Evolutionary conservation across 2,329 filamentous ascomycete genomes (phyloP), one percentile per base, ranked within the genome.

Genomic region (Fusarium fujikuroi): DNA sequence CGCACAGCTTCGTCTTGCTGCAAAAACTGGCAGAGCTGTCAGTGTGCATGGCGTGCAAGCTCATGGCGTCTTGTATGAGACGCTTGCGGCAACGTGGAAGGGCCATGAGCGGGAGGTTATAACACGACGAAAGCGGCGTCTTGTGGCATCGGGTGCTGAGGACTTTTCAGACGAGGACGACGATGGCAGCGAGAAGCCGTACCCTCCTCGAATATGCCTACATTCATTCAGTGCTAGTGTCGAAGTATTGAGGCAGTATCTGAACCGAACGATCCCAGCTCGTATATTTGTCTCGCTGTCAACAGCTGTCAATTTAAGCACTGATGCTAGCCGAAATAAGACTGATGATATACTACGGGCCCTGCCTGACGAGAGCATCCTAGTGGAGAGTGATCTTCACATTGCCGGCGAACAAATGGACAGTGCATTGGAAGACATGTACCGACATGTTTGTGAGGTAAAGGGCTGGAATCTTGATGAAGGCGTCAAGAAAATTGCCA

Each of bases 301-400:
- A 4, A 87, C 87, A 1, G 91, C 90, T 10, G 92, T 99, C 76
- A 99, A 98, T 79, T 88, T 95, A 76, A 87, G 87, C 37, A 85
- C 88, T 23, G 81, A 75, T 75, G 85, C 77, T 79, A 85, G 83
- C 71, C 56, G 73, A 80, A 77, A 78, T 49, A 85, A 84, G 76
- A 89, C 91, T 63, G 89, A 89, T 8, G 87, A 89, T 30, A 90
- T 95, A 25, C 87, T 98, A 53, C 89, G 87, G 67, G 87, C 88
- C 6, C 86, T 97, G 7, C 95, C 96, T 0, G 92, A 94, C 73
- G 89, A 95, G 75, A 88, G 91, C 60, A 84, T 99, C 18, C 86
- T 99, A 25, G 87, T 97, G 5, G 96, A 99, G 82, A 98, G 95
- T 79, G 96, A 99, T 81, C 80, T 98, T 66, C 94, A 98, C 81